phyloP scores from a whole-genome alignment of 1,139 yeast species.

The Saccharomyces hybrid region DNA sequence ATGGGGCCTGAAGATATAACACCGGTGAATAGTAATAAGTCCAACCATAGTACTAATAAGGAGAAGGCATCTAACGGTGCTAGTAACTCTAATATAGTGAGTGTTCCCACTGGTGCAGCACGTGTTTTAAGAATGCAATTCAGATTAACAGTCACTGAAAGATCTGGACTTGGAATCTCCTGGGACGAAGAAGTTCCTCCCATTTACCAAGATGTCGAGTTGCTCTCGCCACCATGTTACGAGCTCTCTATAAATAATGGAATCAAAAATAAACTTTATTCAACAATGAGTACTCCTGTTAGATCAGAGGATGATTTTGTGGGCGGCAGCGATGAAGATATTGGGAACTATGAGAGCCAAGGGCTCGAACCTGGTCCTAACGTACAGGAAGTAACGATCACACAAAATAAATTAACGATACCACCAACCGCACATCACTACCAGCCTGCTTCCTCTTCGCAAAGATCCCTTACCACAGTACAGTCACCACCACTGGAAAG shows the following conservation, averaged over 20 bases:
- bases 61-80: slow-evolving; percentile 5
- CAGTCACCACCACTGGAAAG: slow-evolving; percentile 25
- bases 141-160: slow-evolving; percentile 66
- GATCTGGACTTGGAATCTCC: slow-evolving; percentile 91
- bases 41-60: slow-evolving; percentile 8
- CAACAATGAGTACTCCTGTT: slow-evolving; percentile 7
- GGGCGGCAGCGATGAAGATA: neutral
- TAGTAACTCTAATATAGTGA: slow-evolving; percentile 33
- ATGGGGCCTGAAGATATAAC: slow-evolving; percentile 13
- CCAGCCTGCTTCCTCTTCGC: slow-evolving; percentile 8
- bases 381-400: neutral
- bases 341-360: neutral
- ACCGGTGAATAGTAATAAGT: slow-evolving; percentile 7
- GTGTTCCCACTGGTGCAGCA: slow-evolving; percentile 91
- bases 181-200: slow-evolving; percentile 99
- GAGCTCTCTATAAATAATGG: slow-evolving; percentile 8
- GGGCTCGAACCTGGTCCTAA: neutral
- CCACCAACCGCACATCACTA: slow-evolving; percentile 21
- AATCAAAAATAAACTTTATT: slow-evolving; percentile 3
- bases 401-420: neutral
- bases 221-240: slow-evolving; percentile 74
- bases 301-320: slow-evolving; percentile 9
- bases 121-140: slow-evolving; percentile 93
- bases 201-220: slow-evolving; percentile 73
- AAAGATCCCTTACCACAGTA: slow-evolving; percentile 15